Conservation (phyloP, 805 yeast genomes). For the Myxozyma monticola region DNA sequence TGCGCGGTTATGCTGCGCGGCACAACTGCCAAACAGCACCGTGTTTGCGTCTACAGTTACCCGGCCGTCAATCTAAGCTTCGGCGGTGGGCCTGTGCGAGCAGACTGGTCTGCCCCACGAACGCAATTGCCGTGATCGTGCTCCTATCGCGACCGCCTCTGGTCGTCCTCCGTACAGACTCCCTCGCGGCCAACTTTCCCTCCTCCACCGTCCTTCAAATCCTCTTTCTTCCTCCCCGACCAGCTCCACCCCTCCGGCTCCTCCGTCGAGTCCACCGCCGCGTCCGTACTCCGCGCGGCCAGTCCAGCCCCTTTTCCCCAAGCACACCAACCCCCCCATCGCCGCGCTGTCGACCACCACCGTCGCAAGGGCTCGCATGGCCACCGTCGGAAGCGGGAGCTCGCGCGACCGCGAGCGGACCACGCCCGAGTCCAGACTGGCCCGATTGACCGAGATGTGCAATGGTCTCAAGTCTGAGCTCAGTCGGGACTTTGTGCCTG, state of each 20-base stretch:
- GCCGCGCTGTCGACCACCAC: neutral
- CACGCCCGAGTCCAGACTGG: slow-evolving; percentile 9
- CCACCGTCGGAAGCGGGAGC: neutral
- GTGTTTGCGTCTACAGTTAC: too few species aligned
- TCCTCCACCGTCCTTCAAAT: neutral
- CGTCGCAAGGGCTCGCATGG: neutral
- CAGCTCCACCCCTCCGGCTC: neutral
- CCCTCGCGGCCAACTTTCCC: neutral
- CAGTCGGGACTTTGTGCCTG: slow-evolving; percentile 15
- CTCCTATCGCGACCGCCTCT: too few species aligned
- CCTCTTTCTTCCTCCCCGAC: neutral
- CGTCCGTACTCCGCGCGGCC: neutral
- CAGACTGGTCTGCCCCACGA: too few species aligned
- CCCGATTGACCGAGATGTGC: slow-evolving; percentile 8
- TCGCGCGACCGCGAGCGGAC: slow-evolving; percentile 5
- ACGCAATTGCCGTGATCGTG: too few species aligned
- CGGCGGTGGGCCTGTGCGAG: too few species aligned
- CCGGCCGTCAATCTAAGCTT: too few species aligned
- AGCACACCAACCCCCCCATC: too few species aligned
- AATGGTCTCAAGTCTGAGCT: slow-evolving; percentile 15
- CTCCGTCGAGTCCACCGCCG: neutral
- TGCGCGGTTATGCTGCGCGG: too few species aligned
- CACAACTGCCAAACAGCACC: too few species aligned
- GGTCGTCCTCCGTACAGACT: too few species aligned
- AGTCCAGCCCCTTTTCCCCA: too few species aligned